Evolutionary conservation across 768 basidiomycete genomes (phyloP).

Genomic region (Russula lepida): DNA sequence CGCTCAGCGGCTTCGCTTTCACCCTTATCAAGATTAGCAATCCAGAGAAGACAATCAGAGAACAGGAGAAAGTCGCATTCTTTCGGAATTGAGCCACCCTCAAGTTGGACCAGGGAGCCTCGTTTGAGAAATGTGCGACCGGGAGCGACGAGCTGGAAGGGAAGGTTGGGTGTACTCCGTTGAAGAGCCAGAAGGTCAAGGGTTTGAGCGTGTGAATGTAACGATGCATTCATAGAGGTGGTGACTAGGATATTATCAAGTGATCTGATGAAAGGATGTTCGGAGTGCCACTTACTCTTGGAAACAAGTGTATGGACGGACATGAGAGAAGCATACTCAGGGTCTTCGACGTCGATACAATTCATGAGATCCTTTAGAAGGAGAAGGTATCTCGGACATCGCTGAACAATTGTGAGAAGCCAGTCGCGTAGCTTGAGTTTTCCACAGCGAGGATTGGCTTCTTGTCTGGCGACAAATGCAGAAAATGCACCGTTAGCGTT

Average conservation of each 20-base stretch:
- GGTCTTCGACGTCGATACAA: slow-evolving; percentile 55
- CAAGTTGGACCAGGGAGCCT: slow-evolving; percentile 50
- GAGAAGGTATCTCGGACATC: slow-evolving; percentile 80
- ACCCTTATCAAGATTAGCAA: slow-evolving; percentile 39
- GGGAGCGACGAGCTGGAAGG: slow-evolving; percentile 69
- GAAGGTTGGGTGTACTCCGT: slow-evolving; percentile 63
- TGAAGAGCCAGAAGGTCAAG: slow-evolving; percentile 72
- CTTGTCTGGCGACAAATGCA: slow-evolving; percentile 52
- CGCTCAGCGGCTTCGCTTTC: slow-evolving; percentile 20
- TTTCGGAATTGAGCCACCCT: slow-evolving; percentile 41
- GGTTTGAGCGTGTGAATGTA: slow-evolving; percentile 70
- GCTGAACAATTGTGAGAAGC: slow-evolving; percentile 79
- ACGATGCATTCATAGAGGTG: slow-evolving; percentile 64
- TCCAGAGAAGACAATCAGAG: slow-evolving; percentile 75
- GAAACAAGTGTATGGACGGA: slow-evolving; percentile 58
- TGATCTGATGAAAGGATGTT: not conserved
- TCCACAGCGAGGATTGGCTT: slow-evolving; percentile 61
- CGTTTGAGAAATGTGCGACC: slow-evolving; percentile 74
- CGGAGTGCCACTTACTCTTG: slow-evolving; percentile 47
- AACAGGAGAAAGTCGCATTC: slow-evolving; percentile 73
- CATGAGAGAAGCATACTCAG: slow-evolving; percentile 56
- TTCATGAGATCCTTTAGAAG: slow-evolving; percentile 72
- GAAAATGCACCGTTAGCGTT: slow-evolving; percentile 51
- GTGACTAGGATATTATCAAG: slow-evolving; percentile 48
- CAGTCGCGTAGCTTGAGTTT: slow-evolving; percentile 76